phyloP scores from a whole-genome alignment of 164 flowering plant genomes.

The Stephania cephalantha region DNA sequence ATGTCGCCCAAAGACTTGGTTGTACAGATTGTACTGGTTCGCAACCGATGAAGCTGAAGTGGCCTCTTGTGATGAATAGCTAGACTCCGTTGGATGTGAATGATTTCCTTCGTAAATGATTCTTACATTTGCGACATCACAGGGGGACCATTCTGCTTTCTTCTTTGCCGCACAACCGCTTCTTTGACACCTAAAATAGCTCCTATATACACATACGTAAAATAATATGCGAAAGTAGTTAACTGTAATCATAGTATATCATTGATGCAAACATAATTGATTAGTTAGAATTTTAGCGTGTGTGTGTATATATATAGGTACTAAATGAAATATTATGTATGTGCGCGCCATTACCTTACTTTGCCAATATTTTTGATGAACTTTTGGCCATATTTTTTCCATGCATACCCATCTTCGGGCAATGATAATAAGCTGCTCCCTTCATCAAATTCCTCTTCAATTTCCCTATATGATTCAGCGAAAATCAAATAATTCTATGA shows the following conservation, averaged over 20 bases:
- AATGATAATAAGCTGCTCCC: not conserved
- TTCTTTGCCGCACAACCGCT: constrained; percentile 21
- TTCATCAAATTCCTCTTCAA: not conserved
- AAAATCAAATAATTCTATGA: not conserved
- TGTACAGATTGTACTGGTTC: constrained; percentile 18
- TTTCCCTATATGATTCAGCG: not conserved
- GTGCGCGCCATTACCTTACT: constrained; percentile 14
- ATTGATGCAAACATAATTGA: too few relatives aligned
- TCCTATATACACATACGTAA: constrained; percentile 4
- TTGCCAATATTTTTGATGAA: constrained; percentile 24
- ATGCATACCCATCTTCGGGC: constrained; percentile 24
- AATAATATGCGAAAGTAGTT: too few relatives aligned
- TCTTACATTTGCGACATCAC: not conserved
- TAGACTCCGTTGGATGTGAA: constrained; percentile 8
- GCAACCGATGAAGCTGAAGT: constrained; percentile 4
- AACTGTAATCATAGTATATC: too few relatives aligned
- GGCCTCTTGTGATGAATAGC: constrained; percentile 1
- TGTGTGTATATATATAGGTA: too few relatives aligned
- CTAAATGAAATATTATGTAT: not conserved
- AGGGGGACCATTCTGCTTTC: constrained; percentile 21
- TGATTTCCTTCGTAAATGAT: constrained; percentile 22
- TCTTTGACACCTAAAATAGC: constrained; percentile 27
- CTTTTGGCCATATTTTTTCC: constrained; percentile 32
- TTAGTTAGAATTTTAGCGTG: too few relatives aligned
- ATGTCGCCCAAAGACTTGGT: constrained; percentile 16